A percentile compares a stretch with the other conserved stretches of the same genome.
Conservation (phyloP, 768 basidiomycete species). For the Auriscalpium orientale region DNA sequence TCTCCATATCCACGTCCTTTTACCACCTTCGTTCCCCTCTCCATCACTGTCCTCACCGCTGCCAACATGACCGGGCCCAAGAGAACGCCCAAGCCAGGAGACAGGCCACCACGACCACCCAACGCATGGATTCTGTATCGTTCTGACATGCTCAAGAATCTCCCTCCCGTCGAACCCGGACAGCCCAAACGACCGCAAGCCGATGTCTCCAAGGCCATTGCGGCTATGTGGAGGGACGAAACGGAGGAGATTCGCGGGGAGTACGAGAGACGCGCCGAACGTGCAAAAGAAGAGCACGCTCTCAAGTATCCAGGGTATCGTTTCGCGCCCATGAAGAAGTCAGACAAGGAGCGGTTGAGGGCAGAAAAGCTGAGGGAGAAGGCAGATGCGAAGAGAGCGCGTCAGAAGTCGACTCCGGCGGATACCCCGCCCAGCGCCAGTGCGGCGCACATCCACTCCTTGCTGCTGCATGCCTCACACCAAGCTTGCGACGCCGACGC, state of each 20-base stretch:
- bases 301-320: slow-evolving; percentile 12
- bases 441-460: neutral
- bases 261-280: slow-evolving; percentile 9
- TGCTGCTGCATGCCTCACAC: neutral
- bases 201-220: slow-evolving; percentile 35
- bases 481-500: neutral
- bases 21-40: neutral
- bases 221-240: slow-evolving; percentile 34
- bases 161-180: slow-evolving; percentile 19
- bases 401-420: slow-evolving; percentile 4
- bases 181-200: slow-evolving; percentile 30
- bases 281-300: slow-evolving; percentile 11
- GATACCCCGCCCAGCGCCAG: slow-evolving; percentile 1
- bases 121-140: slow-evolving; percentile 48
- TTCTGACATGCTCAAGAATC: slow-evolving; percentile 32
- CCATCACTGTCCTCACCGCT: neutral
- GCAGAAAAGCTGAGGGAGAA: slow-evolving; percentile 10
- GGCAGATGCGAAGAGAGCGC: neutral
- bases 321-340: slow-evolving; percentile 13
- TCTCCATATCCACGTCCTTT: neutral
- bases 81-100: slow-evolving; percentile 4
- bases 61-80: neutral
- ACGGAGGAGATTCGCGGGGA: slow-evolving; percentile 22
- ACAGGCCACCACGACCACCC: slow-evolving; percentile 30
- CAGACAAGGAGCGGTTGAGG: slow-evolving; percentile 11